Conservation (phyloP, 169 alveolate genomes). For the Plasmodium adleri region DNA sequence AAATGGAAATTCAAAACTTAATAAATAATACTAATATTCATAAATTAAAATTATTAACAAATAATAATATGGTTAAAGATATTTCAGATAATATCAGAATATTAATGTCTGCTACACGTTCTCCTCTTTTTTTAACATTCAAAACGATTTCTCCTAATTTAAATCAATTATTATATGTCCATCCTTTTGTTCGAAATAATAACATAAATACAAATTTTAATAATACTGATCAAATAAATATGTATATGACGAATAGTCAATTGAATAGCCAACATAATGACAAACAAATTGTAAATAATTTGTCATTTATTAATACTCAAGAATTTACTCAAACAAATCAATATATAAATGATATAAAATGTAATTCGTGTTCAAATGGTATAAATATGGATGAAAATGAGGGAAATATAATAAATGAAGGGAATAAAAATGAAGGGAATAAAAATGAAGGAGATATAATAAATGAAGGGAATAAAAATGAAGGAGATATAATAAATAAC, state of each 20-base stretch:
- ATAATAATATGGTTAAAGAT: conserved; percentile 20
- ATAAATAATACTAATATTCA: conserved; percentile 22
- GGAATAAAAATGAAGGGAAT: neutral
- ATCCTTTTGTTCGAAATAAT: neutral
- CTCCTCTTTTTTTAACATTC: conserved; percentile 47
- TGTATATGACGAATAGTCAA: too few species aligned
- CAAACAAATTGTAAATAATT: too few species aligned
- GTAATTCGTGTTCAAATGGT: neutral
- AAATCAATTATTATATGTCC: neutral
- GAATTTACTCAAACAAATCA: too few species aligned
- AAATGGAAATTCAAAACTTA: conserved; percentile 51
- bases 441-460: neutral
- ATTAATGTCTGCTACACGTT: conserved; percentile 70
- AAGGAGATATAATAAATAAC: neutral
- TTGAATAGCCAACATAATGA: too few species aligned
- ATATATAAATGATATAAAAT: too few species aligned
- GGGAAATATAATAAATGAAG: neutral
- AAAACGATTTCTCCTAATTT: neutral
- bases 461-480: neutral
- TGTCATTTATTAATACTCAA: too few species aligned
- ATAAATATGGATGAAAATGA: neutral
- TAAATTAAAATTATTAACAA: conserved; percentile 45
- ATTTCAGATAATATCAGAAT: conserved; percentile 53
- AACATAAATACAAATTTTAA: neutral
- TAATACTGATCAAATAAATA: too few species aligned